Evolutionary conservation across 2,329 filamentous ascomycete genomes (phyloP), one percentile per base, ranked within the genome.

Genomic region (Hypoxylon sp.): DNA sequence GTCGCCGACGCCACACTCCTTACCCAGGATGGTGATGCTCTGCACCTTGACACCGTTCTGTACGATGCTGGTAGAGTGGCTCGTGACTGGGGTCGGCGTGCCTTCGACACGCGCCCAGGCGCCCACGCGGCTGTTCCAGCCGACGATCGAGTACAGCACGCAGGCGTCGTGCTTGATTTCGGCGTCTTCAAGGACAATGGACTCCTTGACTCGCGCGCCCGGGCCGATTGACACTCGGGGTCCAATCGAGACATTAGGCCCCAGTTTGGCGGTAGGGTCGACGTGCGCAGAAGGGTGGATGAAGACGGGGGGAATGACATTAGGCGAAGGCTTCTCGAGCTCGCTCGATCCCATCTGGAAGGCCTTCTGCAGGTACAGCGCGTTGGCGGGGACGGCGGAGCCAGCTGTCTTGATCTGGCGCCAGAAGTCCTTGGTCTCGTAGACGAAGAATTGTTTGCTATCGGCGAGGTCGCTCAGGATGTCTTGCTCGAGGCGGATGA

Each of bases 341-440:
- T 97, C 94, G 49, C 87, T 82, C 33, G 91, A 92, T 66, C 87
- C 87, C 40, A 82, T 84, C 78, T 98, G 94, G 81, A 89, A 89
- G 17, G 95, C 94, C 80, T 97, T 92, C 74, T 96, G 92, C 51
- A 99, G 86, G 78, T 99, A 99, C 27, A 99, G 85, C 11, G 95
- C 95, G 72, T 98, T 98, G 63, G 95, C 95, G 13, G 95, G 95
- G 23, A 99, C 92, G 46, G 95, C 95, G 4, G 94, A 98, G 58
- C 95, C 95, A 58, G 95, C 95, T 1, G 95, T 97, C 85, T 99
- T 99, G 85, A 99, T 98, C 82, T 99, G 95, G 69, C 95, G 92
- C 95, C 95, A 99, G 78, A 99, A 99, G 76, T 98, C 95, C 80
- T 96, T 96, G 66, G 94, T 98, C 81, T 99, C 95, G 75, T 97